Evolutionary conservation across 805 yeast species (phyloP), one percentile per base, ranked within the genome.

Genomic region (Candida ascalaphidarum): DNA sequence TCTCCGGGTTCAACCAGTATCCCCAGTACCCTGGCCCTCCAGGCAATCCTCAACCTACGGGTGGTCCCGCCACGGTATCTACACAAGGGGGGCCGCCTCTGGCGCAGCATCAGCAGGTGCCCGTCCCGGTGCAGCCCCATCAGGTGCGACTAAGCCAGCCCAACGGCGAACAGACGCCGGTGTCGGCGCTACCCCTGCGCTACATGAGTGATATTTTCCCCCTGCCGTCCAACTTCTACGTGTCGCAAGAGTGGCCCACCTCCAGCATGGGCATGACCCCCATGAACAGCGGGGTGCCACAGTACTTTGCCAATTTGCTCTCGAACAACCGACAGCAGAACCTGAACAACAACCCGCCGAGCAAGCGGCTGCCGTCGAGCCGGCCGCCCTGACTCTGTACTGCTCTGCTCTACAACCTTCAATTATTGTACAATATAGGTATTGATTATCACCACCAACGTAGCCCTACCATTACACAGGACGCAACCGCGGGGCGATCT

Each of bases 161-260:
- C 29, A 9, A 44, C 15, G 61, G 78, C 9, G 85, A 78, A 22
- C 85, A 79, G 35, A 76, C 86, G 0, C 84, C 88, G 3, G 51
- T 80, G 3, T 79, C 80, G 5, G 77, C 75, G 1, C 55, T 82
- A 14, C 88, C 94, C 3, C 72, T 82, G 2, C 64, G 81, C 28
- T 82, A 76, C 41, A 74, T 81, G 23, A 68, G 68, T 33, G 94
- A 82, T 41, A 60, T 79, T 46, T 74, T 83, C 43, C 88, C 86
- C 17, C 80, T 89, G 5, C 95, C 95, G 0, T 71, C 77, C n/a
- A 80, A 72, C 36, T 75, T 77, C 40, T 82, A 80, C 42, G 71
- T 76, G 5, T 65, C 73, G 3, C 68, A 59, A 26, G 68, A 62
- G 27, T 62, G 68, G 68, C 57, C 58, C 23, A 46, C 60, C 11